Base-by-base conservation (phyloP, 2,329 filamentous ascomycete species). In the Zymoseptoria passerinii region DNA sequence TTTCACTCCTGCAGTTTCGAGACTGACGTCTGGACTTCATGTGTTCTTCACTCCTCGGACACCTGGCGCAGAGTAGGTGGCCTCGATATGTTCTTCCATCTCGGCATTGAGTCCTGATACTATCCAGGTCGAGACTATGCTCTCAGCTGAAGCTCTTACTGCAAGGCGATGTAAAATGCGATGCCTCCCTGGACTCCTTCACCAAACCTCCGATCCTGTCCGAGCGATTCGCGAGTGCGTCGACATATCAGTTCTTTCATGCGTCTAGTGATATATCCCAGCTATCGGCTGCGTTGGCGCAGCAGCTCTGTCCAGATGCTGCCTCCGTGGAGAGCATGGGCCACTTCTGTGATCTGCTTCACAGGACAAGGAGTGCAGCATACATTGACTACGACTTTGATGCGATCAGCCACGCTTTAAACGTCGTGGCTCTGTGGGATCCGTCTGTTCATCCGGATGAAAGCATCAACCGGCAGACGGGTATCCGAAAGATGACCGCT, bases 331-430 rank as follows among this genome's bases (percentile, higher is more conserved):
- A 44, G 35, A 44, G 5, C 2, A 44, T 44, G 19, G 50, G 16
- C 48, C 58, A 54, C 50, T 66, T 23, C 35, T 63, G 64, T 54
- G 54, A 55, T 3, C 28, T 58, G 13, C 48, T 64, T 7, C 55
- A 53, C 4, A 55, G 52, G 19, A 54, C 62, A 5, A 52, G 35
- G 8, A 53, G 51, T 23, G 57, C 58, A 8, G 57, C 57, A 58
- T 83, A 83, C 19, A 67, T 96, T 8, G 91, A 96, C 71, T 77
- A 96, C 50, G 88, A 92, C 59, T 92, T 85, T 71, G 87, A 92
- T 68, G 77, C 82, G 23, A 83, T 83, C 58, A 85, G 86, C 1
- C 81, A 87, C 64, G 77, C 82, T 1, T 60, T 91, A 8, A 86
- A 84, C 1, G 83, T 94, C 53, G 60, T 57, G 13, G 57, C 57